Evolutionary conservation across 2,329 filamentous ascomycete species (phyloP), one percentile per base, ranked within the genome.

Genomic region (Drechslera avenae): DNA sequence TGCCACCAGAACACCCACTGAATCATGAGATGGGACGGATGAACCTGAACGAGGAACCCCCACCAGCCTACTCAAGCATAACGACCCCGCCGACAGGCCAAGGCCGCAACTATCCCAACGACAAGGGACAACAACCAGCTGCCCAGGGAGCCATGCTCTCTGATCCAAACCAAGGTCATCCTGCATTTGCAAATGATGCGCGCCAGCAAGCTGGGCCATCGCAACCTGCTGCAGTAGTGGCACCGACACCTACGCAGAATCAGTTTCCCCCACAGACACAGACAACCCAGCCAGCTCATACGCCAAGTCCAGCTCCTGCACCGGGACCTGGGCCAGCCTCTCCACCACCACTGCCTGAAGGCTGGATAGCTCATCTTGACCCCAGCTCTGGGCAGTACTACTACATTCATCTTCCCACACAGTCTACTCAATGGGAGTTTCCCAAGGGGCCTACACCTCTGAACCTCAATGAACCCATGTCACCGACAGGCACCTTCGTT

Each of bases 391-490:
- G 94, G 1, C 93, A 97, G 69, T 99, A 97, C 75, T 99, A 99
- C 74, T 99, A 99, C 68, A 99, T 99, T 52, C 94, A 99, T 72
- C 81, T 99, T 23, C 89, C 92, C 1, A 92, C 90, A 0, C 94
- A 97, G 70, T 91, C 92, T 2, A 99, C 94, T 0, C 94, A 99
- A 71, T 99, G 94, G 94, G 94, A 99, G 68, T 97, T 97, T 62
- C 94, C 94, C 21, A 97, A 97, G 75, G 93, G 93, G 0, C 92
- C 92, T 0, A 96, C 91, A 18, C 93, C 93, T 1, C 81, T 97
- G 46, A 89, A 90, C 56, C 83, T 96, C 57, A 91, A 95, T 52
- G 83, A 89, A 13, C 93, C 93, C 0, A 77, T 97, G 49, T 97
- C 93, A 5, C 93, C 93, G 0, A 87, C 88, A 1, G 85, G 85